Conservation (phyloP, 176 grass and related monocot genomes). For the Aegilops longissima region DNA sequence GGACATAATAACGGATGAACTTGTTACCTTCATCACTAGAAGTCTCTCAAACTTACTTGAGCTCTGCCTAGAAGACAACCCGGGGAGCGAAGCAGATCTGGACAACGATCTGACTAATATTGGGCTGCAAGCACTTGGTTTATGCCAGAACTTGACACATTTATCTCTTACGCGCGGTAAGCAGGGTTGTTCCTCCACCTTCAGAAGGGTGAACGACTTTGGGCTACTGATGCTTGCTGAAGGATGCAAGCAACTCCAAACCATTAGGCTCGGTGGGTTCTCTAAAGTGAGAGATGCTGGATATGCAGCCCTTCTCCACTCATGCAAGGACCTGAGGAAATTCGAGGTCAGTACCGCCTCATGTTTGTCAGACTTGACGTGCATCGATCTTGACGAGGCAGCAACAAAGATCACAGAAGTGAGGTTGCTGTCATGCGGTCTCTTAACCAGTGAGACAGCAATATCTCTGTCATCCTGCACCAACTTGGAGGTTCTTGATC, state of each 20-base stretch:
- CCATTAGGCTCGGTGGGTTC: constrained; percentile 83
- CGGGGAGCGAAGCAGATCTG: constrained; percentile 46
- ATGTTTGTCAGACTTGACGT: constrained; percentile 84
- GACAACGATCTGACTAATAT: constrained; percentile 72
- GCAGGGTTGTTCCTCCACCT: constrained; percentile 42
- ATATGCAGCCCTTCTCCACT: constrained; percentile 78
- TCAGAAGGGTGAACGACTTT: constrained; percentile 87
- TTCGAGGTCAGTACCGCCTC: constrained; percentile 72
- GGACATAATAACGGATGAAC: constrained; percentile 69
- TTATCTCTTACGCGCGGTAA: constrained; percentile 72
- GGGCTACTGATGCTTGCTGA: constrained; percentile 82
- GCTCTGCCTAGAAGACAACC: constrained; percentile 86
- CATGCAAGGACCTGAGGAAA: constrained; percentile 75
- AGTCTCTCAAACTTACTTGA: constrained; percentile 63
- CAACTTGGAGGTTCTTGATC: constrained; percentile 74
- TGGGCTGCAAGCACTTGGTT: constrained; percentile 76
- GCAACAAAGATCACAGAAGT: constrained; percentile 69
- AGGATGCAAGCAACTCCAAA: constrained; percentile 84
- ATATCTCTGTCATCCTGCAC: constrained; percentile 78
- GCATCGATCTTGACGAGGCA: constrained; percentile 74
- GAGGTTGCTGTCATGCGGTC: constrained; percentile 74
- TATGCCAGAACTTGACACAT: constrained; percentile 67
- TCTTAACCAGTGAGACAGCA: constrained; percentile 79
- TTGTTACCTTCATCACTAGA: constrained; percentile 60
- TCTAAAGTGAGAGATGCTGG: constrained; percentile 95